phyloP scores from a whole-genome alignment of 768 basidiomycete species.

The Agrocybe praecox region DNA sequence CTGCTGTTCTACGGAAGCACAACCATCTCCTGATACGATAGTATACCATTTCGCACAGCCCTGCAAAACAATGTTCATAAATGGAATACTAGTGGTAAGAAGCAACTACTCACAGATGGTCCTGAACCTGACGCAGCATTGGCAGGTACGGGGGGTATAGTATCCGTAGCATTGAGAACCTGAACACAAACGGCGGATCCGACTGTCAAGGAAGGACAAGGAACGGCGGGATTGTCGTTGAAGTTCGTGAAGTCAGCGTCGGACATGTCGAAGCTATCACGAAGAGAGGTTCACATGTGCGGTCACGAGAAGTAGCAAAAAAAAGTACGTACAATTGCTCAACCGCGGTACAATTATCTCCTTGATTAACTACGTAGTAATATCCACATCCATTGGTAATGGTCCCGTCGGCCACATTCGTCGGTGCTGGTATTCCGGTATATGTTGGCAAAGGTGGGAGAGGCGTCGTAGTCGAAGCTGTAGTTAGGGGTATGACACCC shows the following conservation, averaged over 20 bases:
- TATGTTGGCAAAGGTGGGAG: too few species aligned
- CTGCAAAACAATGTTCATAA: too few species aligned
- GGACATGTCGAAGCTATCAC: neutral
- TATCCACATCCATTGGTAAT: conserved; percentile 6
- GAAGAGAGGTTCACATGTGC: too few species aligned
- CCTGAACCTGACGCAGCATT: conserved; percentile 11
- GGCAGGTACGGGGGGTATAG: conserved; percentile 1
- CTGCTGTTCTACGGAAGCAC: too few species aligned
- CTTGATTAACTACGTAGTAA: neutral
- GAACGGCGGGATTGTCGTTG: conserved; percentile 1
- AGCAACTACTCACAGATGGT: conserved; percentile 1
- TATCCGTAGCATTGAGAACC: conserved; percentile 1
- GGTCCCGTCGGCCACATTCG: conserved; percentile 1
- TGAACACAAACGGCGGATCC: conserved; percentile 3
- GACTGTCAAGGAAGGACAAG: conserved; percentile 3
- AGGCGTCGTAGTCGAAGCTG: neutral
- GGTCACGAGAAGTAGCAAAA: too few species aligned
- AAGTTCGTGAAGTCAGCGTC: neutral
- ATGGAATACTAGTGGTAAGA: too few species aligned
- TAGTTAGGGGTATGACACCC: conserved; percentile 12
- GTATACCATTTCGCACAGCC: too few species aligned
- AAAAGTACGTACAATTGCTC: neutral
- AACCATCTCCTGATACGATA: too few species aligned
- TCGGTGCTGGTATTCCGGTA: neutral
- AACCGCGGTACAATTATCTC: conserved; percentile 3